Evolutionary conservation across 2,329 filamentous ascomycete genomes (phyloP).

Genomic region (Clathrospora elynae): DNA sequence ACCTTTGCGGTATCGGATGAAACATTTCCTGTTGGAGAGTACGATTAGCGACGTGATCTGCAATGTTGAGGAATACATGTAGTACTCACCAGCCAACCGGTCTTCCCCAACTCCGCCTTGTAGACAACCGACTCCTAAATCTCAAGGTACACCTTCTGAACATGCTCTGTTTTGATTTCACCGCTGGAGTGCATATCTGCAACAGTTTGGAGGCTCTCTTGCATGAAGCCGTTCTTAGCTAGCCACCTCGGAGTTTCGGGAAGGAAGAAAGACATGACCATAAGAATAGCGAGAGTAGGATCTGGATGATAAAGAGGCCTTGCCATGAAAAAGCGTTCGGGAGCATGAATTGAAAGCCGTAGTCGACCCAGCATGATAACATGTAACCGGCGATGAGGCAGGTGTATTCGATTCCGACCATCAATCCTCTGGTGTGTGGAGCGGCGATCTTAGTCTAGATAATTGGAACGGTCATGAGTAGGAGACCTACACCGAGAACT

Average conservation of each 20-base stretch:
- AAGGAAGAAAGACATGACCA: slow-evolving; percentile 46
- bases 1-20: slow-evolving; percentile 51
- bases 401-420: slow-evolving; percentile 50
- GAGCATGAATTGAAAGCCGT: slow-evolving; percentile 47
- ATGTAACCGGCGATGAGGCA: slow-evolving; percentile 48
- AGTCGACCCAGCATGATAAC: slow-evolving; percentile 50
- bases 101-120: slow-evolving; percentile 44
- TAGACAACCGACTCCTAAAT: slow-evolving; percentile 49
- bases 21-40: slow-evolving; percentile 46
- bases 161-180: slow-evolving; percentile 42
- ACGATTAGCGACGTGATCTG: not conserved
- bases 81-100: slow-evolving; percentile 37
- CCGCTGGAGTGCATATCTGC: slow-evolving; percentile 50
- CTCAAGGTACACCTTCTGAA: slow-evolving; percentile 47
- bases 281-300: slow-evolving; percentile 42
- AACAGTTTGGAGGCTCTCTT: slow-evolving; percentile 50
- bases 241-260: slow-evolving; percentile 52
- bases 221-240: slow-evolving; percentile 49
- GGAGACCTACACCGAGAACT: slow-evolving; percentile 44
- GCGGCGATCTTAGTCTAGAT: slow-evolving; percentile 49
- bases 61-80: not conserved
- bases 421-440: slow-evolving; percentile 45
- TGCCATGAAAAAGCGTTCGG: slow-evolving; percentile 44
- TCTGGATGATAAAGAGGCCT: slow-evolving; percentile 42
- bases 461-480: slow-evolving; percentile 46